Evolutionary conservation across 2,329 filamentous ascomycete species (phyloP), one percentile per base, ranked within the genome.

Genomic region (Rutstroemia sp.): DNA sequence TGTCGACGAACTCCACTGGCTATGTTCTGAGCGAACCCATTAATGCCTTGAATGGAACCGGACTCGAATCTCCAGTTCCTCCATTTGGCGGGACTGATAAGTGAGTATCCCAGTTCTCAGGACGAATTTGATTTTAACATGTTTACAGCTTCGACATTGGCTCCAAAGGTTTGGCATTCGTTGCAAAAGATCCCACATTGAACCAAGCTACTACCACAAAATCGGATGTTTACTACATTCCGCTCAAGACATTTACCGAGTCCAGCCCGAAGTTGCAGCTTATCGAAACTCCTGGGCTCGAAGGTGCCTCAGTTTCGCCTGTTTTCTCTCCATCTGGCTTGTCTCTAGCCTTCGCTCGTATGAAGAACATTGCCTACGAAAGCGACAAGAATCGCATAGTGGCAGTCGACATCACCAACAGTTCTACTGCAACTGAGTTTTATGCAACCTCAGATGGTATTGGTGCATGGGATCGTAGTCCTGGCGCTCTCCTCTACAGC

Each of bases 291-390:
- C 63, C 63, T 4, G 47, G 51, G 5, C 55, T 65, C n/a, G 57
- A 63, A 46, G 64, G 64, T 17, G 60, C 60, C 34, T 66, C 63
- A 1, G 48, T 49, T 4, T 41, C 23, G 1, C 89, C 0, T 14
- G 77, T 79, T 0, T 95, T 95, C 72, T 91, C 88, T 3, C 81
- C 82, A 2, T 78, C 84, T 63, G 87, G 89, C 8, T 78, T 75
- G 34, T 78, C 80, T 59, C 74, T 92, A 21, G 88, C 82, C 1
- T 95, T 95, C 69, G 76, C 89, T 42, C 83, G 87, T 59, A 94
- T 92, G 89, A 79, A 80, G 58, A 78, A 79, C 48, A 77, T 82
- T 50, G 82, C 86, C 55, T 95, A 95, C 67, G 90, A 96, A 70
- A 81, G 86, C 14, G 89, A 95, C 72, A 86, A 87, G 70, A 79